Percentiles rank a stretch among this genome's conserved stretches.
Conservation (phyloP, 129 eudicot genomes). For the Ambrosia trifida region DNA sequence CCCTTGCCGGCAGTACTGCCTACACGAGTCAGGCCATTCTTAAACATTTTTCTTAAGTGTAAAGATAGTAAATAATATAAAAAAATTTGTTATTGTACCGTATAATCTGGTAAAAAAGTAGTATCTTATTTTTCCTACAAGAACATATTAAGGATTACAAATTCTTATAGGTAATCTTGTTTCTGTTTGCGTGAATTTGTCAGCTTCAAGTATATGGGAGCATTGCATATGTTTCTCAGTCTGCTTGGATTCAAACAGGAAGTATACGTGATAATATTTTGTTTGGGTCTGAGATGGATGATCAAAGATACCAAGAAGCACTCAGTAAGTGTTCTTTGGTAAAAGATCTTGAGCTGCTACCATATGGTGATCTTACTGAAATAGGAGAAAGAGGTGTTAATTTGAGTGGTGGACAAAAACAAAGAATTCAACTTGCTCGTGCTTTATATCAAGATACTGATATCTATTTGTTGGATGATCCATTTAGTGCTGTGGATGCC, state of each 20-base stretch:
- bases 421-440: constrained; percentile 96
- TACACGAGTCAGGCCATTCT: neutral
- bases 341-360: constrained; percentile 76
- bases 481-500: constrained; percentile 99
- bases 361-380: constrained; percentile 73
- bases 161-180: constrained; percentile 7
- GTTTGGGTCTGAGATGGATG: constrained; percentile 69
- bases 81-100: neutral
- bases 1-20: neutral
- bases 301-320: constrained; percentile 68
- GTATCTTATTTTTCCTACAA: neutral
- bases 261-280: constrained; percentile 81
- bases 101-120: neutral
- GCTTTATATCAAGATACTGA: constrained; percentile 93
- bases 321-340: constrained; percentile 68
- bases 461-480: constrained; percentile 93
- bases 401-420: constrained; percentile 97
- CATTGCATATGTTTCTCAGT: constrained; percentile 89
- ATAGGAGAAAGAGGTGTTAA: constrained; percentile 98
- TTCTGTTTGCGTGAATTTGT: neutral
- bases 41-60: neutral
- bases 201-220: constrained; percentile 77
- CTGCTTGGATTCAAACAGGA: constrained; percentile 98
- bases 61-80: neutral
- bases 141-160: neutral